These are phyloP conservation scores for Firmiana major DNA, from an alignment of 345 rosid species.

Conservation along the genomic window DNA sequence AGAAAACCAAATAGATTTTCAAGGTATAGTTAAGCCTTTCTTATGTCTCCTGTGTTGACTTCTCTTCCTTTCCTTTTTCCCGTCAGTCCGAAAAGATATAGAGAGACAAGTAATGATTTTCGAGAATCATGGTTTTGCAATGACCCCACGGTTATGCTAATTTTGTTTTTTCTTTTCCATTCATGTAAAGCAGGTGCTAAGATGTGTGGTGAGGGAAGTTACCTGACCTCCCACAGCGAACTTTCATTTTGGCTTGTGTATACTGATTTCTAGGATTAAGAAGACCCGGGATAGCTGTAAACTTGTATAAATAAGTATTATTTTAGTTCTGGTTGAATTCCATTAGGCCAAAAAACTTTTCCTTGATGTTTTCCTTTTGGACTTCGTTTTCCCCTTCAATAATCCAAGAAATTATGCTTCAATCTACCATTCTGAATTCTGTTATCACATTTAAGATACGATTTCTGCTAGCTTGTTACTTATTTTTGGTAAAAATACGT, in stretches of 20 bases:
- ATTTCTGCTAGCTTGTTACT: neutral
- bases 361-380: neutral
- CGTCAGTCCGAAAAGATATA: too few relatives aligned
- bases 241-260: neutral
- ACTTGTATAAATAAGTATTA: neutral
- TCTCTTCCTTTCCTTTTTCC: neutral
- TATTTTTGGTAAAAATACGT: neutral
- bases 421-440: neutral
- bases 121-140: neutral
- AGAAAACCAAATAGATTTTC: neutral
- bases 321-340: neutral
- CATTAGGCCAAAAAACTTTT: neutral
- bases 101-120: neutral
- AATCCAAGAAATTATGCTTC: neutral
- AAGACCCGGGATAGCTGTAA: neutral
- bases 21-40: neutral
- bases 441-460: neutral
- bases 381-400: neutral
- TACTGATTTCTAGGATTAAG: neutral
- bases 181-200: slow-evolving; percentile 4
- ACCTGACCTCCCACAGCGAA: neutral
- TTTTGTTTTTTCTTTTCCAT: neutral
- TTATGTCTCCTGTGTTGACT: neutral
- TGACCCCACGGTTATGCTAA: neutral
- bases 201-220: slow-evolving; percentile 1